phyloP scores from a whole-genome alignment of 768 basidiomycete genomes.

The Pisolithus albus region DNA sequence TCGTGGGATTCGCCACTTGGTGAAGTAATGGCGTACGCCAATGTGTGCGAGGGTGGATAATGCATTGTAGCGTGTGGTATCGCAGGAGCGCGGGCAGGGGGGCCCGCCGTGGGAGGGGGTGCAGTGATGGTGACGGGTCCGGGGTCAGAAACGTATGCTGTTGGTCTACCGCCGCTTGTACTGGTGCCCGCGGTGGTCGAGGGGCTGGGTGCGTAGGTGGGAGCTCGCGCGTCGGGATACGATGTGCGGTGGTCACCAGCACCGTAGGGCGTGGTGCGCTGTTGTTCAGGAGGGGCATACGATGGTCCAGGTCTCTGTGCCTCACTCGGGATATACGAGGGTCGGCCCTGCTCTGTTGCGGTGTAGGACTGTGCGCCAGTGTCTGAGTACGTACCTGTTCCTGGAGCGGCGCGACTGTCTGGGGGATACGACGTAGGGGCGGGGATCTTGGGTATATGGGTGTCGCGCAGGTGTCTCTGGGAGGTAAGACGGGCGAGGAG shows the following conservation, averaged over 20 bases:
- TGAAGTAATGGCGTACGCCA: background rate
- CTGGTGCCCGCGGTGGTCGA: background rate
- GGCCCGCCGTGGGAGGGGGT: background rate
- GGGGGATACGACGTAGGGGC: background rate
- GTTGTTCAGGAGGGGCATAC: background rate
- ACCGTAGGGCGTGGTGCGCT: background rate
- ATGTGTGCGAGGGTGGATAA: background rate
- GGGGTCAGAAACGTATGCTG: background rate
- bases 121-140: background rate
- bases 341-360: background rate
- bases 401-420: conserved; percentile 9
- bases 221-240: background rate
- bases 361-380: conserved; percentile 1
- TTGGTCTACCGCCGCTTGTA: background rate
- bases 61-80: background rate
- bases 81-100: background rate
- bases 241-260: background rate
- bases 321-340: background rate
- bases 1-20: background rate
- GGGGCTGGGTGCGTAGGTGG: background rate
- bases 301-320: background rate
- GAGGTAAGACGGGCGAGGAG: conserved; percentile 9
- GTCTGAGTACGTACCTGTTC: conserved; percentile 9
- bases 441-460: background rate
- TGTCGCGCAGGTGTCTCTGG: background rate